These are phyloP conservation scores for Aaosphaeria arxii DNA, from an alignment of 2,329 filamentous ascomycete species.

Conservation along the genomic window DNA sequence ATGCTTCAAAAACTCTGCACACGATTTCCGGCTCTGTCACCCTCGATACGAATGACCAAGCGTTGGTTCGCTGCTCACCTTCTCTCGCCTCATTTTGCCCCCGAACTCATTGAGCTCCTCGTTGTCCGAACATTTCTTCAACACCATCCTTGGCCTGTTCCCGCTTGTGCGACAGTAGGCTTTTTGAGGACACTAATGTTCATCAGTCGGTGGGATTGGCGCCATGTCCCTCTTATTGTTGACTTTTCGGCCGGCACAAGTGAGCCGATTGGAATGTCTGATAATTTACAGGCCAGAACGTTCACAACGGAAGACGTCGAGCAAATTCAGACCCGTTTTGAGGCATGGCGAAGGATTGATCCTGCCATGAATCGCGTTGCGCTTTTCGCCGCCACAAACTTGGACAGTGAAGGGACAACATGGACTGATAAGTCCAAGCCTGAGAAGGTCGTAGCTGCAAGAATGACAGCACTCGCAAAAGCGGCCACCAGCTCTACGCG, in stretches of 20 bases:
- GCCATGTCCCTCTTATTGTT: slow-evolving; percentile 74
- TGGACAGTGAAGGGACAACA: slow-evolving; percentile 73
- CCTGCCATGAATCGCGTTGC: slow-evolving; percentile 81
- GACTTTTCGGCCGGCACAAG: slow-evolving; percentile 56
- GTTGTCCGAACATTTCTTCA: slow-evolving; percentile 75
- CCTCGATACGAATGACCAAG: slow-evolving; percentile 80
- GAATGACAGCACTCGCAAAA: slow-evolving; percentile 78
- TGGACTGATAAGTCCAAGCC: slow-evolving; percentile 72
- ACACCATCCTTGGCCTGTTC: slow-evolving; percentile 75
- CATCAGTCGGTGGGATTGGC: slow-evolving; percentile 90
- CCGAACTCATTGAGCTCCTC: slow-evolving; percentile 82
- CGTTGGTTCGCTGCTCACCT: slow-evolving; percentile 86
- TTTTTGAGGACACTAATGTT: slow-evolving; percentile 79
- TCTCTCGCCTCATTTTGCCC: slow-evolving; percentile 69
- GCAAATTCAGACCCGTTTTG: slow-evolving; percentile 67
- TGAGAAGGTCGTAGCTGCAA: slow-evolving; percentile 76
- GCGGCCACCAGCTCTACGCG: slow-evolving; percentile 58
- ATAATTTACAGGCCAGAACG: slow-evolving; percentile 4
- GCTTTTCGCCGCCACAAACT: slow-evolving; percentile 76
- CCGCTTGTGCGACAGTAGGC: slow-evolving; percentile 73
- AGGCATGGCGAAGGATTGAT: slow-evolving; percentile 84
- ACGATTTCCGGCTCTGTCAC: slow-evolving; percentile 73
- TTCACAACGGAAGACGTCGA: slow-evolving; percentile 48
- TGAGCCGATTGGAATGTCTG: not conserved
- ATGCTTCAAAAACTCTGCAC: slow-evolving; percentile 77